phyloP scores from a whole-genome alignment of 805 yeast genomes.

The Lachancea thermotolerans region DNA sequence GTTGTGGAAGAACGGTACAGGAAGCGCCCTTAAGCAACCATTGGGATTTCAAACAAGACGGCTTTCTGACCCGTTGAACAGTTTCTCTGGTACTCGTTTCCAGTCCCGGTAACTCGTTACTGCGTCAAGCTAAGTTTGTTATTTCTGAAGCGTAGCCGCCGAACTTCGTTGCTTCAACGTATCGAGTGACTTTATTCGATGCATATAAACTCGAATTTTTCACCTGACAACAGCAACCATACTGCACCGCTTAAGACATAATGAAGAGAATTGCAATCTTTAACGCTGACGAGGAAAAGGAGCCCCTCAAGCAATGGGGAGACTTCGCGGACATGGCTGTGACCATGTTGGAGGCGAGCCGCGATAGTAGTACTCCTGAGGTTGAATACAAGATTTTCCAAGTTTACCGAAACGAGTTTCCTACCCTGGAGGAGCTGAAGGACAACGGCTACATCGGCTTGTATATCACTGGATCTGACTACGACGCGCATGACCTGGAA shows the following conservation, averaged over 20 bases:
- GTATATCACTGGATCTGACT: constrained; percentile 42
- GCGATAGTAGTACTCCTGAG: constrained; percentile 6
- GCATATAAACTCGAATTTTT: no score
- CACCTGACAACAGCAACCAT: neutral
- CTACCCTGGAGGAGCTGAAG: constrained; percentile 15
- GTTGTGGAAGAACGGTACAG: no score
- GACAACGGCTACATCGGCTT: constrained; percentile 29
- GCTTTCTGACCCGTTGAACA: no score
- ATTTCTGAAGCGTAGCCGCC: no score
- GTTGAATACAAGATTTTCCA: constrained; percentile 19
- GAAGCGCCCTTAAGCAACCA: no score
- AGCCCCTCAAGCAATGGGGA: constrained; percentile 22
- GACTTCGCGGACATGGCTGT: constrained; percentile 24
- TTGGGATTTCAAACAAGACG: no score
- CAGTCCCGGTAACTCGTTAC: no score
- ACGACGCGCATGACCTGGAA: constrained; percentile 37
- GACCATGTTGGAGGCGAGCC: constrained; percentile 14
- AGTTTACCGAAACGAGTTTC: constrained; percentile 19
- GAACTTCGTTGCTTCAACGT: no score
- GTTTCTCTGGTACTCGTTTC: no score
- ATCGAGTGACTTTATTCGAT: no score
- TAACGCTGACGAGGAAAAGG: constrained; percentile 21
- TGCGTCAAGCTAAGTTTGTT: no score
- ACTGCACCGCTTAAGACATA: neutral
- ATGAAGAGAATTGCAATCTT: constrained; percentile 21